phyloP scores from a whole-genome alignment of 164 flowering plant genomes.

The Aristolochia fimbriata region DNA sequence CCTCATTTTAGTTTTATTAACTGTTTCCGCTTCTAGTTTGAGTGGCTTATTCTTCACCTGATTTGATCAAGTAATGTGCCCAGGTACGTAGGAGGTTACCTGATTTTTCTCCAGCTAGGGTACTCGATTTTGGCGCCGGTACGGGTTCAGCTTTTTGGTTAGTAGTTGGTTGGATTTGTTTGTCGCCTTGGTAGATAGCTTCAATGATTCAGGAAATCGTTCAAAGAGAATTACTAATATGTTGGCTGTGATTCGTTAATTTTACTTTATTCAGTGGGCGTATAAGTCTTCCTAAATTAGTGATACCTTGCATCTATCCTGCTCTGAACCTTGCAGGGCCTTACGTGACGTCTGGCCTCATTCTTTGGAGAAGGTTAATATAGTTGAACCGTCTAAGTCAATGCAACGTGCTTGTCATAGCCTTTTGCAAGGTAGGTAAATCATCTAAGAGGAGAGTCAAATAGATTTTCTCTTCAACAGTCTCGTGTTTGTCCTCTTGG shows the following conservation, averaged over 20 bases:
- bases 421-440: constrained; percentile 53
- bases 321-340: constrained; percentile 48
- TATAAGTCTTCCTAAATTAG: background rate
- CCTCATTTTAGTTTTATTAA: background rate
- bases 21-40: background rate
- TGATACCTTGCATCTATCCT: background rate
- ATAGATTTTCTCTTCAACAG: too few relatives aligned
- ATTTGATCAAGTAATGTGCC: background rate
- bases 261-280: too few relatives aligned
- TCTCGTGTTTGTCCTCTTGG: too few relatives aligned
- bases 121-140: constrained; percentile 97
- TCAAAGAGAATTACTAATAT: too few relatives aligned
- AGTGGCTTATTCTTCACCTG: background rate
- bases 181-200: too few relatives aligned
- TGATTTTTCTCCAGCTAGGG: constrained; percentile 62
- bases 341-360: constrained; percentile 82
- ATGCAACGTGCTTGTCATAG: constrained; percentile 88
- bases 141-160: constrained; percentile 93
- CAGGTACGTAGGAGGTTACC: constrained; percentile 83
- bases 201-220: too few relatives aligned
- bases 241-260: too few relatives aligned
- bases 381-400: constrained; percentile 88
- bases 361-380: constrained; percentile 52
- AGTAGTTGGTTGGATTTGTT: constrained; percentile 11
- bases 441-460: too few relatives aligned